Conservation (phyloP, 208 protist genomes). For the Trypanosoma theileri region DNA sequence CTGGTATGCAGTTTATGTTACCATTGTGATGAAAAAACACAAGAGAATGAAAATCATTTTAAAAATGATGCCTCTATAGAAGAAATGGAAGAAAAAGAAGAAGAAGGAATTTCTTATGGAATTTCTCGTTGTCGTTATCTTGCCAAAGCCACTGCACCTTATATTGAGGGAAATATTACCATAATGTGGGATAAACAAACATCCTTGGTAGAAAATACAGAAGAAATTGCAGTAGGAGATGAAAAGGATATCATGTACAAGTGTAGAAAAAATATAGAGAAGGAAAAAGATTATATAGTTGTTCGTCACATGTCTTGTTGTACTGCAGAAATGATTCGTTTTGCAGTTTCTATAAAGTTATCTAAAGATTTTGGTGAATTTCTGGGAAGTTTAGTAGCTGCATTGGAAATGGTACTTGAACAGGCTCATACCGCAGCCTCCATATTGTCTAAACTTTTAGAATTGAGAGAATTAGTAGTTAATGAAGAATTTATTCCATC, state of each 20-base stretch:
- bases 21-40: conserved; percentile 28
- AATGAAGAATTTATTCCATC: conserved; percentile 77
- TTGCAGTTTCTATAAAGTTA: conserved; percentile 55
- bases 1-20: conserved; percentile 54
- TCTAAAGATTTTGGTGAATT: conserved; percentile 49
- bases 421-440: conserved; percentile 31
- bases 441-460: conserved; percentile 47
- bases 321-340: conserved; percentile 58
- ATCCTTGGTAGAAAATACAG: conserved; percentile 21
- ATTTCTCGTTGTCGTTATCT: conserved; percentile 22
- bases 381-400: conserved; percentile 44
- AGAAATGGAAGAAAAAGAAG: neutral
- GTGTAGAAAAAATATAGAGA: neutral
- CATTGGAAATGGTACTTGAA: conserved; percentile 45
- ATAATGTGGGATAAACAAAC: conserved; percentile 24
- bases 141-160: conserved; percentile 4
- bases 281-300: conserved; percentile 29
- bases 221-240: conserved; percentile 21
- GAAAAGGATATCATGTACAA: conserved; percentile 11
- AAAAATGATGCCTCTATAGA: neutral
- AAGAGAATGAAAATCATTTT: neutral
- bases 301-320: conserved; percentile 65
- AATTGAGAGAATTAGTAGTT: conserved; percentile 43
- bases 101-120: neutral
- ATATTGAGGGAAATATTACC: conserved; percentile 30